phyloP scores from a whole-genome alignment of 257 asterid species.

The Jasminum sambac region DNA sequence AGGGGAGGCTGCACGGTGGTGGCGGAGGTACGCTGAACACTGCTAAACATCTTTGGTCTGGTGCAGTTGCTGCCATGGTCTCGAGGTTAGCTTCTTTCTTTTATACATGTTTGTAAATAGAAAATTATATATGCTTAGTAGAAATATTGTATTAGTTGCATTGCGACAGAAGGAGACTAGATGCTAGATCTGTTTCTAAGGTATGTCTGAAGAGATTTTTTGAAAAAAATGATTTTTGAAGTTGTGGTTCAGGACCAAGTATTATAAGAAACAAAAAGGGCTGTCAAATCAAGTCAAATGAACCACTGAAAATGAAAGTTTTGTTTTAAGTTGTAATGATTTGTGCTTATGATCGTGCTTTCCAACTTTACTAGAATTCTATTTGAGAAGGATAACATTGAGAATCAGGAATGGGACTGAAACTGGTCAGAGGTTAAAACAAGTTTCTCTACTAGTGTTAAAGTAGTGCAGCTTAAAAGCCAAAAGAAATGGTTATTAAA shows the following conservation, averaged over 20 bases:
- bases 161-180: not conserved
- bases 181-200: not conserved
- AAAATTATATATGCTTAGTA: not conserved
- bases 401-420: not conserved
- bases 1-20: conserved; percentile 28
- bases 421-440: not conserved
- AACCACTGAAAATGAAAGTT: no score
- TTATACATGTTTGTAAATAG: conserved; percentile 11
- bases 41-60: conserved; percentile 96
- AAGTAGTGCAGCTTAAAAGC: not conserved
- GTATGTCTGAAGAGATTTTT: no score
- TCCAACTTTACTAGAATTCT: not conserved
- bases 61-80: conserved; percentile 94
- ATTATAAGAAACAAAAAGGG: no score
- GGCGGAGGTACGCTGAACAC: conserved; percentile 67
- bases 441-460: not conserved
- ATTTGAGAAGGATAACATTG: not conserved
- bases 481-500: not conserved
- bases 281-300: no score
- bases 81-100: conserved; percentile 37
- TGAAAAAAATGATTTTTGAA: no score
- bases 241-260: no score
- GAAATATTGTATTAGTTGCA: no score
- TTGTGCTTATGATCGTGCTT: not conserved
- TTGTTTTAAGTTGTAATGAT: no score